Base-by-base conservation (phyloP, 2,329 filamentous ascomycete species). In the Beauveria sp. region DNA sequence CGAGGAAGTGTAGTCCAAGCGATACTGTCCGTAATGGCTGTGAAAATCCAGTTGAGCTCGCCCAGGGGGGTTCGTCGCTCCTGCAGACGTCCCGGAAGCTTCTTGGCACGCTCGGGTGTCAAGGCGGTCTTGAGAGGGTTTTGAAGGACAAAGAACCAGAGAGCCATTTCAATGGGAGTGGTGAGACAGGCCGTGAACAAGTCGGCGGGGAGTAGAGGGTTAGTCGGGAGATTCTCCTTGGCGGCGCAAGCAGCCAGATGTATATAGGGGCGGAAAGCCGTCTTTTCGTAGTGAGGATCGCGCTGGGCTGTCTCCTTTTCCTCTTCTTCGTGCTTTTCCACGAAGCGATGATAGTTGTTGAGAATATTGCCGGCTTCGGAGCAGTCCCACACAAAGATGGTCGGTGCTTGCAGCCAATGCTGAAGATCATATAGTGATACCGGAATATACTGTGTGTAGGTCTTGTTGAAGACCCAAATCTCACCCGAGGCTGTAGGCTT, bases 391-490 rank as follows among this genome's bases (percentile, higher is more conserved):
- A 99, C 95, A 71, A 96, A 99, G 49, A 99, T 87, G 64, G 93
- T 96, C 0, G 95, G 95, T 0, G 93, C 93, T 65, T 93, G 92
- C 8, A 99, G 85, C 95, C 95, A 99, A 63, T 90, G 88, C 74
- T 98, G 93, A 50, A 99, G 78, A 71, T 99, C 95, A 70, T 96
- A 97, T 9, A 99, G 79, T 1, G 93, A 96, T 49, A 99, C 90
- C 0, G 95, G 95, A 48, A 99, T 99, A 72, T 99, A 99, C 75
- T 99, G 95, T 0, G 95, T 99, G 73, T 97, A 99, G 67, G 91
- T 98, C 68, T 95, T 93, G 76, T 99, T 99, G 75, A 99, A 99
- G 5, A 98, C 96, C 95, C 95, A 99, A 22, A 99, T 96, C 74
- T 99, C 95, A 16, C 95, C 95, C 5, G 93, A 97, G 3, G 90